Evolutionary conservation across 176 grass and related monocot genomes (phyloP).

Genomic region (Triticum dicoccoides): DNA sequence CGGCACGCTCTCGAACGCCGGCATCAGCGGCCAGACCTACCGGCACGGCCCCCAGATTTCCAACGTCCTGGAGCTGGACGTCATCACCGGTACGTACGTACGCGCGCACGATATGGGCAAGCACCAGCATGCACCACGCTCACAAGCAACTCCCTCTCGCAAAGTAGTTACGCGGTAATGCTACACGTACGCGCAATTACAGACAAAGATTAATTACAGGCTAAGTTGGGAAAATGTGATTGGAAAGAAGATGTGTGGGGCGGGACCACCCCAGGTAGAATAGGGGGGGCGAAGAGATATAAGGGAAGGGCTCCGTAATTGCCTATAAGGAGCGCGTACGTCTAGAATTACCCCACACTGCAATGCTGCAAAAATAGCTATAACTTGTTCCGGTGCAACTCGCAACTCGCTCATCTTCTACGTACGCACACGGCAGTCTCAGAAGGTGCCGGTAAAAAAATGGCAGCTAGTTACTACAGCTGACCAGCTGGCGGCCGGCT

Average conservation of each 20-base stretch:
- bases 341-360: background rate
- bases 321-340: too few relatives aligned
- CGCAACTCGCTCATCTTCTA: background rate
- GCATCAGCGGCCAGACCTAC: slow-evolving; percentile 78
- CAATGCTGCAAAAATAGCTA: background rate
- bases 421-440: background rate
- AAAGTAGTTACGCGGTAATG: background rate
- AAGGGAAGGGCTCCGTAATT: too few relatives aligned
- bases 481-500: background rate
- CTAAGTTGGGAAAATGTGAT: too few relatives aligned
- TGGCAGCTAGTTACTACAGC: background rate
- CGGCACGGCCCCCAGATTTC: slow-evolving; percentile 80
- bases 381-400: background rate
- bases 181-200: too few relatives aligned
- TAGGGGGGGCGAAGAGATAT: too few relatives aligned
- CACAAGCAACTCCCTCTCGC: background rate
- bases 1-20: slow-evolving; percentile 92
- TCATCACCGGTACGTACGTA: slow-evolving; percentile 94
- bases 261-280: too few relatives aligned
- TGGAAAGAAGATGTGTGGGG: too few relatives aligned
- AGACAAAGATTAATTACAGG: too few relatives aligned
- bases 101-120: background rate
- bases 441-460: background rate
- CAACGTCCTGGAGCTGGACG: slow-evolving; percentile 80
- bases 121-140: slow-evolving; percentile 10